These are phyloP conservation scores for Diplodia seriata DNA, from an alignment of 2,329 filamentous ascomycete genomes.

Conservation along the genomic window DNA sequence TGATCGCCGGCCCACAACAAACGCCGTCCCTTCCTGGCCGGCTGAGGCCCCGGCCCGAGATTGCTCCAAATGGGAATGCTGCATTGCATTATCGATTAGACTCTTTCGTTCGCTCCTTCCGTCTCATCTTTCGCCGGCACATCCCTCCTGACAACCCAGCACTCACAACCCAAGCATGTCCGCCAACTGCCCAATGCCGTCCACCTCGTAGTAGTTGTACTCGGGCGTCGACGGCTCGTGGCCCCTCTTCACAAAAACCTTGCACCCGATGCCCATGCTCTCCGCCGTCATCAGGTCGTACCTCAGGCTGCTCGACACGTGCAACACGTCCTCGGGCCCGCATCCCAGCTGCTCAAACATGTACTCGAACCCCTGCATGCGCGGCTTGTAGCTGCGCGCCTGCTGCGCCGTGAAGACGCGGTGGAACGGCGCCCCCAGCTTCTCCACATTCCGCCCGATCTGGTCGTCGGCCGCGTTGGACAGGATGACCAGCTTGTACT, in stretches of 20 bases:
- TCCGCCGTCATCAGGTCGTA: constrained; percentile 32
- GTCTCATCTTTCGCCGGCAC: background rate
- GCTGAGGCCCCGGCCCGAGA: too few relatives aligned
- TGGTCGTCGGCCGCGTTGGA: constrained; percentile 32
- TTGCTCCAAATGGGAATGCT: too few relatives aligned
- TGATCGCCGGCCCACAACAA: background rate
- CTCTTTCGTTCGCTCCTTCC: too few relatives aligned
- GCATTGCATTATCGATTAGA: too few relatives aligned
- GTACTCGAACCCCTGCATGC: constrained; percentile 31
- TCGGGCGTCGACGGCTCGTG: constrained; percentile 28
- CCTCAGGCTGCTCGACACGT: constrained; percentile 27
- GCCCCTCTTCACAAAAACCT: constrained; percentile 27
- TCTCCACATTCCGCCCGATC: constrained; percentile 27
- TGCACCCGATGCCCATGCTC: constrained; percentile 24
- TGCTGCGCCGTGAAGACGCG: constrained; percentile 31
- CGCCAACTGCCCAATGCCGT: constrained; percentile 24
- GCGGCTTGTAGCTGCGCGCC: constrained; percentile 30
- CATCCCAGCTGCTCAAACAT: constrained; percentile 31
- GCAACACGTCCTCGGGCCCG: constrained; percentile 29
- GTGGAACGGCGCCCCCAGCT: constrained; percentile 31
- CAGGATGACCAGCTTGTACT: constrained; percentile 30
- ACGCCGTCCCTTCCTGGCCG: too few relatives aligned
- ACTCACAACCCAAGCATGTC: constrained; percentile 17
- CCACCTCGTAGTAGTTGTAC: constrained; percentile 31
- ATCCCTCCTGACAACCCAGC: too few relatives aligned